Base-by-base conservation (phyloP, 768 basidiomycete genomes). In the Rubroboletus pulcherrimus region DNA sequence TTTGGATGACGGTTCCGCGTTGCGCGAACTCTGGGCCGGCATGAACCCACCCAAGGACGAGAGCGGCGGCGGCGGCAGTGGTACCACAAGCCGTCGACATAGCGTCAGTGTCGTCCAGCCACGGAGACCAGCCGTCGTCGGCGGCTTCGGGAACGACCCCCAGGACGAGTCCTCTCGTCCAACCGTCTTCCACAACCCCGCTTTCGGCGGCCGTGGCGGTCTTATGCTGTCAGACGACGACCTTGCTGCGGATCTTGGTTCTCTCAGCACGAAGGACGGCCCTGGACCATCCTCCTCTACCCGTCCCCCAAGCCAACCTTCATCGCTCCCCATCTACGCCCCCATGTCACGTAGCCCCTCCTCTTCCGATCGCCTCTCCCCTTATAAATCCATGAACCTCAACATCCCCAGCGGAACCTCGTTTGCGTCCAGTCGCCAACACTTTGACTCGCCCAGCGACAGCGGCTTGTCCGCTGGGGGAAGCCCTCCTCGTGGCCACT, bases 81-180 rank as follows among this genome's bases (percentile, higher is more conserved):
- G 90, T 3, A 87, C 89, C 5, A 91, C 91, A 7, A 91, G 89
- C 61, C 75, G 91, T 37, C 76, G 91, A 19, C 91, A 93, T 60
- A 91, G 88, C 55, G 90, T 93, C 61, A 88, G 86, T 57, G 82
- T 91, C 63, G 88, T 91, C 12, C 91, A 89, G 66, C 87, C 89
- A 0, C 77, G 86, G 5, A 73, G 86, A 46, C 77, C 83, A 5
- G 81, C 81, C 52, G 74, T 86, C 47, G 81, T 87, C 1, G 66
- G 49, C 14, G 88, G 87, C 3, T 90, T 90, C 71, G 81, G 78
- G 1, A 68, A 61, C 17, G 80, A 82, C 46, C 66, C 59, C 19
- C 70, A 72, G 30, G 80, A 82, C 50, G 79, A 80, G 31, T 59
- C 66, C 21, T 51, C 62, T 8, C 68, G 67, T 41, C 51, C 72